These are phyloP conservation scores for Backusella circina DNA, from an alignment of 192 early-diverging fungal species.

Conservation along the genomic window DNA sequence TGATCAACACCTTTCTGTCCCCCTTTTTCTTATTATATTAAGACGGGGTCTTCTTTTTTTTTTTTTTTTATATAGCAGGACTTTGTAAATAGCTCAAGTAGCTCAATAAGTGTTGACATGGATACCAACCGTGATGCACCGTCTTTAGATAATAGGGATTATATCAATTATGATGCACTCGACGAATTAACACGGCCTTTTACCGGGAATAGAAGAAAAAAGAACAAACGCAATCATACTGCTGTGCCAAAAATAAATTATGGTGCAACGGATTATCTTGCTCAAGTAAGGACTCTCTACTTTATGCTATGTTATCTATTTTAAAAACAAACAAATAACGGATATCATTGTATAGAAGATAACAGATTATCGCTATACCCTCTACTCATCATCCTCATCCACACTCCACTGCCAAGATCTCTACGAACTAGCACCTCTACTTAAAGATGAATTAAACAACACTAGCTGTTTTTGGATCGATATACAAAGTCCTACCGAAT, in stretches of 20 bases:
- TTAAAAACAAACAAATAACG: background rate
- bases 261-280: background rate
- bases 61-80: background rate
- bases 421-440: background rate
- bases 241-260: background rate
- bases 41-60: background rate
- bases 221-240: background rate
- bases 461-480: conserved; percentile 68
- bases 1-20: no score
- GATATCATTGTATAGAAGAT: background rate
- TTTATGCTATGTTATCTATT: no score
- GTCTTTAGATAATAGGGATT: background rate
- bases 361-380: background rate
- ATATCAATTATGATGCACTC: background rate
- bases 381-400: background rate
- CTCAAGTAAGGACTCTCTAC: background rate
- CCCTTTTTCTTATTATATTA: no score
- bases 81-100: background rate
- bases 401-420: background rate
- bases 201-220: background rate
- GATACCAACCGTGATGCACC: background rate
- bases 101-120: conserved; percentile 12
- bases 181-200: background rate
- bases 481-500: conserved; percentile 42
- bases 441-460: background rate